Conservation (phyloP, 2,329 filamentous ascomycete species). For the Venturia asperata region DNA sequence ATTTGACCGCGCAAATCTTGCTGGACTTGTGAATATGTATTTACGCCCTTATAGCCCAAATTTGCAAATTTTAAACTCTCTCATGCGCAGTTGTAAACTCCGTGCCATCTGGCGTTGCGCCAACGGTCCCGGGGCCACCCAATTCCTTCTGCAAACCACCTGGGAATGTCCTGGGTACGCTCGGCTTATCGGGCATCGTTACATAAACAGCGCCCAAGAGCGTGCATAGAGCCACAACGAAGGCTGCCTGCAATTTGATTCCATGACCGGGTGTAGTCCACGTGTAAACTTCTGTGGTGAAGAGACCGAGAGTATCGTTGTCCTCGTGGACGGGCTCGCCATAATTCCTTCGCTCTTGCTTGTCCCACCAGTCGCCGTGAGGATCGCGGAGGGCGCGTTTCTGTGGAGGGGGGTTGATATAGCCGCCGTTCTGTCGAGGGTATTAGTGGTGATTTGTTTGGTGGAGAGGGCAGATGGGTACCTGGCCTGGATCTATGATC, state of each 20-base stretch:
- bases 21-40: background rate
- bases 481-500: constrained; percentile 23
- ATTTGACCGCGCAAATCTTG: background rate
- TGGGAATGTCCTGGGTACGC: constrained; percentile 39
- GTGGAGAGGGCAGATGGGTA: background rate
- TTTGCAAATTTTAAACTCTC: background rate
- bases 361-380: constrained; percentile 91
- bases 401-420: constrained; percentile 67
- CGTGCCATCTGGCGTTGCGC: background rate
- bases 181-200: constrained; percentile 42
- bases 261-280: constrained; percentile 61
- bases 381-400: constrained; percentile 93
- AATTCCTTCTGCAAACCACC: constrained; percentile 43
- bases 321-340: constrained; percentile 96
- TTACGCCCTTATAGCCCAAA: background rate
- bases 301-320: constrained; percentile 84
- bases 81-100: constrained; percentile 5
- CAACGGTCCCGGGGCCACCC: constrained; percentile 38
- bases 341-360: constrained; percentile 94
- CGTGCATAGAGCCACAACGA: constrained; percentile 36
- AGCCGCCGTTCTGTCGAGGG: constrained; percentile 64
- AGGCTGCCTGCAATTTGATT: constrained; percentile 48
- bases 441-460: background rate
- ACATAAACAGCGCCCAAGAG: constrained; percentile 34
- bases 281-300: constrained; percentile 83